phyloP scores from a whole-genome alignment of 2,329 filamentous ascomycete genomes.

The Fusarium staphyleae region DNA sequence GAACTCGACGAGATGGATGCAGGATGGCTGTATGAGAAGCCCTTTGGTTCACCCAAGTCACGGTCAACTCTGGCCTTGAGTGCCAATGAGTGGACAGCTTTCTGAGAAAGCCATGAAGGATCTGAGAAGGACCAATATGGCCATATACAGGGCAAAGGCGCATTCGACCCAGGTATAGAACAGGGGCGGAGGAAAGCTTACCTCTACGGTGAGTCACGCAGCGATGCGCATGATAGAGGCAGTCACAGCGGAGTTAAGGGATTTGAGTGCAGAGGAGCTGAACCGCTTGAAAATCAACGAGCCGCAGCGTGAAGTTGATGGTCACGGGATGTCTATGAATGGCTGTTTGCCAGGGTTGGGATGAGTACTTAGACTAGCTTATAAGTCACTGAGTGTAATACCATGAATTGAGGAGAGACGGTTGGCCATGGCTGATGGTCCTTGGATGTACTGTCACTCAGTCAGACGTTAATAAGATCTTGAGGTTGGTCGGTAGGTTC shows the following conservation, averaged over 20 bases:
- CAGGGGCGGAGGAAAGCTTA: conserved; percentile 1
- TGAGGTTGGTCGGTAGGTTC: neutral
- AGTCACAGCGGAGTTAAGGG: neutral
- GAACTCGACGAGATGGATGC: conserved; percentile 13
- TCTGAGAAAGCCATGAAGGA: neutral
- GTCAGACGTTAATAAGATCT: neutral
- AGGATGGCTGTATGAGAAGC: conserved; percentile 5
- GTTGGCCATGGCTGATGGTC: neutral
- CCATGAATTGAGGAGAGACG: conserved; percentile 1
- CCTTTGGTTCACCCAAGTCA: conserved; percentile 4
- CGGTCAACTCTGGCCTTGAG: neutral
- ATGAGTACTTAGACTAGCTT: neutral
- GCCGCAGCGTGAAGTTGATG: neutral
- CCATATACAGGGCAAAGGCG: neutral
- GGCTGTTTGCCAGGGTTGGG: neutral
- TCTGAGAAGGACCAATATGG: neutral
- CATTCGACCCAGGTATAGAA: neutral
- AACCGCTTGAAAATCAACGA: neutral
- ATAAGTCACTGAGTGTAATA: conserved; percentile 5
- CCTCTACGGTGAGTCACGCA: neutral
- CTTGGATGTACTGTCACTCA: neutral
- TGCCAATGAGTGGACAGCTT: neutral
- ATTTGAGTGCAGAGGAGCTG: neutral
- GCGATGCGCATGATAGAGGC: conserved; percentile 1
- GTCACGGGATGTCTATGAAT: neutral